These are phyloP conservation scores for Leavenworthia alabamica DNA, from an alignment of 345 rosid species.

Conservation along the genomic window DNA sequence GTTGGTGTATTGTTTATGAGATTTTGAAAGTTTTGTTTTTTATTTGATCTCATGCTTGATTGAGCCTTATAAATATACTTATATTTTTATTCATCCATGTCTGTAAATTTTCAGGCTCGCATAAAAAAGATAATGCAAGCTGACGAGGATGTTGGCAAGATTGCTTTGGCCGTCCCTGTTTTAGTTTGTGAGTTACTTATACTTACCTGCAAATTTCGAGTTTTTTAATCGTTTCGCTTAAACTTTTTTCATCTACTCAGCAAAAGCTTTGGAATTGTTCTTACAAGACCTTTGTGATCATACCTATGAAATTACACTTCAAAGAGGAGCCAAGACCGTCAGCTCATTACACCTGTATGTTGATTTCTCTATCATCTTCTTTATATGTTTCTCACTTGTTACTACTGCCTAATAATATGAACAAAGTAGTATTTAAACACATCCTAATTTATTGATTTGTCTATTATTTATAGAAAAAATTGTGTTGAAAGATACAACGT, in stretches of 20 bases:
- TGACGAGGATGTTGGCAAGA: constrained; percentile 98
- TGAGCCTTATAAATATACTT: neutral
- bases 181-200: constrained; percentile 68
- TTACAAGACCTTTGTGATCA: constrained; percentile 97
- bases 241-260: constrained; percentile 32
- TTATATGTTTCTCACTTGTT: neutral
- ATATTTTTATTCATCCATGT: neutral
- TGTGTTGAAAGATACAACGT: constrained; percentile 91
- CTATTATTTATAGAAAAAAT: constrained; percentile 56
- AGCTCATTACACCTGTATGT: constrained; percentile 87
- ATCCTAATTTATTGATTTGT: neutral
- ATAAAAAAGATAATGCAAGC: constrained; percentile 98
- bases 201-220: neutral
- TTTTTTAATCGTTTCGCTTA: neutral
- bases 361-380: neutral
- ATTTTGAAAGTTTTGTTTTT: neutral
- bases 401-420: neutral
- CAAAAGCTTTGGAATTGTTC: constrained; percentile 94
- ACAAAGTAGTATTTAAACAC: neutral
- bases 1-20: neutral
- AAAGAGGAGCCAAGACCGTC: constrained; percentile 95
- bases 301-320: constrained; percentile 84
- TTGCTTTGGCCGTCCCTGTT: constrained; percentile 92
- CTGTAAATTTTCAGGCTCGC: constrained; percentile 58
- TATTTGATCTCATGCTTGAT: neutral